Conservation (phyloP, 495 filamentous ascomycete species). For the Penicillium turbatum region DNA sequence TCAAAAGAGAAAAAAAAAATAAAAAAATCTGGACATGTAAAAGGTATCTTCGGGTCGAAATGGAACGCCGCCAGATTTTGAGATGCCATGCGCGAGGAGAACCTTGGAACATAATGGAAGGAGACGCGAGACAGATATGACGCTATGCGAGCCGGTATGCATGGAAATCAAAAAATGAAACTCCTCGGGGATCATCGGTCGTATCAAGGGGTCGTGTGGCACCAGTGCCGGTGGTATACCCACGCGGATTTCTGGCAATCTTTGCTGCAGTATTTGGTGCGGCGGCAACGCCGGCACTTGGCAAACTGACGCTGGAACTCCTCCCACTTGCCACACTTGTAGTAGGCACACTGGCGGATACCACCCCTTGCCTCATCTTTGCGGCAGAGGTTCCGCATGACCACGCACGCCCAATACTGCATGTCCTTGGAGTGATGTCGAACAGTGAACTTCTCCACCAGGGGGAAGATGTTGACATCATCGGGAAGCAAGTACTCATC, state of each 20-base stretch:
- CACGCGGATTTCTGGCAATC: slow-evolving; percentile 98
- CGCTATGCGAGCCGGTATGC: slow-evolving; percentile 48
- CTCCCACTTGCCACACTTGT: slow-evolving; percentile 97
- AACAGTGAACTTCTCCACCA: slow-evolving; percentile 97
- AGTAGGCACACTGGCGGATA: slow-evolving; percentile 95
- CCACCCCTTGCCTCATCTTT: slow-evolving; percentile 93
- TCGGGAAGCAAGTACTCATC: slow-evolving; percentile 91
- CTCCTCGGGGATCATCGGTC: slow-evolving; percentile 26
- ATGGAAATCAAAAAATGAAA: slow-evolving; percentile 33
- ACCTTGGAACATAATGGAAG: slow-evolving; percentile 25
- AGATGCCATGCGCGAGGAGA: slow-evolving; percentile 43
- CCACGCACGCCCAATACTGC: slow-evolving; percentile 99
- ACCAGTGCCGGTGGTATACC: slow-evolving; percentile 98
- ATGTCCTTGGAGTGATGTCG: slow-evolving; percentile 91
- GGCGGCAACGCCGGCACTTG: slow-evolving; percentile 92
- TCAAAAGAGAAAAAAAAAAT: neutral
- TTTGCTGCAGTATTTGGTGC: slow-evolving; percentile 99
- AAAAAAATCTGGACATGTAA: slow-evolving; percentile 31
- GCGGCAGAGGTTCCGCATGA: slow-evolving; percentile 97
- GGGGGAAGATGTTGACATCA: slow-evolving; percentile 95
- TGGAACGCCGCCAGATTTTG: slow-evolving; percentile 41
- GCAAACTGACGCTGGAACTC: slow-evolving; percentile 93
- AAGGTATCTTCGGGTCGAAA: slow-evolving; percentile 43
- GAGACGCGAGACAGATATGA: slow-evolving; percentile 32
- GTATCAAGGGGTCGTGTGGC: slow-evolving; percentile 63